These are phyloP conservation scores for Xylaria castorea DNA, from an alignment of 495 filamentous ascomycete genomes.

Conservation along the genomic window DNA sequence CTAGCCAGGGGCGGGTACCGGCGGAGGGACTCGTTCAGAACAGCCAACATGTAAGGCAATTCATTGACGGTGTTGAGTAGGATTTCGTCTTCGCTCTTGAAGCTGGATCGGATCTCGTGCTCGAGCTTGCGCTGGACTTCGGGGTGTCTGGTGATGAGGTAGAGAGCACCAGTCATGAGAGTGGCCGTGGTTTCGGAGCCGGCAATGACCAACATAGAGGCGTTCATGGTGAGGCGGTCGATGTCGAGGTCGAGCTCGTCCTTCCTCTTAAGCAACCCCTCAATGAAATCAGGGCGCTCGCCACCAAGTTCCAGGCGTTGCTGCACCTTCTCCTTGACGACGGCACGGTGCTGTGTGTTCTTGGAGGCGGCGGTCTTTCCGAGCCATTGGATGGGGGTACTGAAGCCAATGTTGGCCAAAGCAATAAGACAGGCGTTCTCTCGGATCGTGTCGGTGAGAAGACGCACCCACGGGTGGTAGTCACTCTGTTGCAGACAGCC, in stretches of 20 bases:
- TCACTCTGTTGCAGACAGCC: conserved; percentile 55
- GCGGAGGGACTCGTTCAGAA: conserved; percentile 63
- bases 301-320: conserved; percentile 48
- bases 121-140: conserved; percentile 51
- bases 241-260: conserved; percentile 47
- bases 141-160: conserved; percentile 57
- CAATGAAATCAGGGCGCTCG: conserved; percentile 55
- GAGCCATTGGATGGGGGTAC: conserved; percentile 20
- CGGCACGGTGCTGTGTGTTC: conserved; percentile 44
- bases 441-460: conserved; percentile 51
- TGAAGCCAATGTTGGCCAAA: conserved; percentile 34
- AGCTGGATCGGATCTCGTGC: conserved; percentile 58
- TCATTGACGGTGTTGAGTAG: conserved; percentile 50
- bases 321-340: conserved; percentile 49
- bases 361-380: conserved; percentile 36
- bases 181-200: conserved; percentile 70
- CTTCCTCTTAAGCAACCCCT: conserved; percentile 55
- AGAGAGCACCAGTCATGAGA: conserved; percentile 58
- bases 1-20: conserved; percentile 63
- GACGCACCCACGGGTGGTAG: conserved; percentile 62
- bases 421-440: conserved; percentile 39
- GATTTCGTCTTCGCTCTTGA: conserved; percentile 61
- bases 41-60: conserved; percentile 62
- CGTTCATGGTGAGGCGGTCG: conserved; percentile 50
- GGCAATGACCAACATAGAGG: conserved; percentile 54